Evolutionary conservation across 78 protist species (phyloP).

Genomic region (Dictyostelium intermedium): DNA sequence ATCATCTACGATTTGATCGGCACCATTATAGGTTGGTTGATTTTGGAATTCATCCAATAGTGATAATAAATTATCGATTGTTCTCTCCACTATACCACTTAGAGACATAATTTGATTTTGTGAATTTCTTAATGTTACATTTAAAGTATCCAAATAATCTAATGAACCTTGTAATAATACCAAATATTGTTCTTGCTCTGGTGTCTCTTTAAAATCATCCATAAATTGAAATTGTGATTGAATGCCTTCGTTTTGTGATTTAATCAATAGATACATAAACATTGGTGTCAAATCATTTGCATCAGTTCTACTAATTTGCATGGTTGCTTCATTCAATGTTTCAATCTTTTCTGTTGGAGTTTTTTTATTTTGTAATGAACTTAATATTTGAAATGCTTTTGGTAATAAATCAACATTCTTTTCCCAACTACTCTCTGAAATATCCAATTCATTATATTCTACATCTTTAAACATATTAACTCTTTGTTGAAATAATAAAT

Average conservation of each 20-base stretch:
- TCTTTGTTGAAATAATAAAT: constrained; percentile 42
- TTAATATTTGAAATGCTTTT: constrained; percentile 33
- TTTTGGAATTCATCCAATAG: constrained; percentile 42
- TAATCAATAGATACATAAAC: constrained; percentile 57
- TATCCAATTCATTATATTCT: constrained; percentile 25
- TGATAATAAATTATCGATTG: constrained; percentile 41
- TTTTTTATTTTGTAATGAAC: constrained; percentile 11
- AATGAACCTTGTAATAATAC: constrained; percentile 40
- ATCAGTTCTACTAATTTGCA: constrained; percentile 43
- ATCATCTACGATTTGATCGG: constrained; percentile 24
- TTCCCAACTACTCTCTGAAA: constrained; percentile 48
- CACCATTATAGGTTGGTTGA: background rate
- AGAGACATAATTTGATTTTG: constrained; percentile 59
- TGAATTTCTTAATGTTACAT: constrained; percentile 31
- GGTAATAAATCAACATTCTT: constrained; percentile 43
- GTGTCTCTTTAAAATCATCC: constrained; percentile 72
- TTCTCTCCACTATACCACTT: constrained; percentile 30
- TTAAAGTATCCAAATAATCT: constrained; percentile 56
- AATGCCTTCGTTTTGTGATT: background rate
- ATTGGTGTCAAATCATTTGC: constrained; percentile 75
- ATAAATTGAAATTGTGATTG: constrained; percentile 55
- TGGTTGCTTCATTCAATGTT: constrained; percentile 48
- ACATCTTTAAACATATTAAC: constrained; percentile 24
- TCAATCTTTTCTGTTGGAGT: constrained; percentile 55
- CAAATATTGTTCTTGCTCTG: constrained; percentile 65